phyloP scores from a whole-genome alignment of 2,329 filamentous ascomycete species.

The Paraphaeosphaeria sporulosa region DNA sequence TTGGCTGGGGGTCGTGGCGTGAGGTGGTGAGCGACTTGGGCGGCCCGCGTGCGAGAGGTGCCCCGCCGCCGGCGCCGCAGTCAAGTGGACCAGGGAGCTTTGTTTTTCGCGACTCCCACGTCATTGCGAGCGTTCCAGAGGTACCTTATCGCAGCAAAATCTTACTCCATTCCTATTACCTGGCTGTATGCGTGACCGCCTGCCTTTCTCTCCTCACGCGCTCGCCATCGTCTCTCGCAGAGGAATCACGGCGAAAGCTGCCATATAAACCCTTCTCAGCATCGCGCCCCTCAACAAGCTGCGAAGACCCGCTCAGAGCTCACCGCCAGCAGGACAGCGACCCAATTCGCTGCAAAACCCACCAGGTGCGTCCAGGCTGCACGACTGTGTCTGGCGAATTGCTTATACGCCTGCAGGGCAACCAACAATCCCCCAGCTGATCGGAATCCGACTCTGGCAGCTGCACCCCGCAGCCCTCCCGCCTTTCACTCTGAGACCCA shows the following conservation, averaged over 20 bases:
- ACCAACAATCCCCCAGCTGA: slow-evolving; percentile 8
- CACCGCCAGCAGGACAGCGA: slow-evolving; percentile 4
- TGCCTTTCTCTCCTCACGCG: slow-evolving; percentile 2
- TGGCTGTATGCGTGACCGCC: background rate
- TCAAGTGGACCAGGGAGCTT: slow-evolving; percentile 13
- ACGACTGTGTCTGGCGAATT: background rate
- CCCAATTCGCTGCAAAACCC: slow-evolving; percentile 1
- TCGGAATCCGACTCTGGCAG: slow-evolving; percentile 8
- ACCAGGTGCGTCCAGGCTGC: background rate
- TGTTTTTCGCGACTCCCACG: slow-evolving; percentile 15
- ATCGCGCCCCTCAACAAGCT: slow-evolving; percentile 4
- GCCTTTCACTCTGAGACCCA: background rate
- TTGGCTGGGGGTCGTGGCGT: background rate
- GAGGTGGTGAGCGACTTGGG: slow-evolving; percentile 5
- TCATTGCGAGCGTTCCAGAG: slow-evolving; percentile 6
- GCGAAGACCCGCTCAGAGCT: background rate
- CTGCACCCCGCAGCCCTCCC: slow-evolving; percentile 9
- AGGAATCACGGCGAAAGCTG: background rate
- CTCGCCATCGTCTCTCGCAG: slow-evolving; percentile 4
- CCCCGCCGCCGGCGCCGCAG: slow-evolving; percentile 2
- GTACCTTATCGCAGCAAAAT: slow-evolving; percentile 9
- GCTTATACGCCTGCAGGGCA: background rate
- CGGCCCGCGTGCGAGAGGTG: slow-evolving; percentile 9
- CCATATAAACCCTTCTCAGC: background rate
- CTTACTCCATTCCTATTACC: background rate